phyloP scores from a whole-genome alignment of 2,329 filamentous ascomycete species.

The Akanthomyces dipterigenus region DNA sequence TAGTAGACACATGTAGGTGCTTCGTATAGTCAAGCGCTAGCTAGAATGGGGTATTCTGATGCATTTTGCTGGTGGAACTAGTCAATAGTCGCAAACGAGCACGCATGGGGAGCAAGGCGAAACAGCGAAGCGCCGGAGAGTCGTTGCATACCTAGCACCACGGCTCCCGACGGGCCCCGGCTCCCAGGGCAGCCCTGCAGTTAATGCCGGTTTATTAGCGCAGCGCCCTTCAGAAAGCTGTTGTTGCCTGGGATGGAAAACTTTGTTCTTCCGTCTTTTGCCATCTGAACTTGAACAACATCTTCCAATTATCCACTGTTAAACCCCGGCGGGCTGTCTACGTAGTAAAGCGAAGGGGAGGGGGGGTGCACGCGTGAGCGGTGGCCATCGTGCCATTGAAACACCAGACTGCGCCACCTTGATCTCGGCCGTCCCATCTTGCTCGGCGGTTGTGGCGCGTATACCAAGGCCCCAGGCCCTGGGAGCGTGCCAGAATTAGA shows the following conservation, averaged over 20 bases:
- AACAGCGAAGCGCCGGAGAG: background rate
- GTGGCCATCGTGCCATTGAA: background rate
- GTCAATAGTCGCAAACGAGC: background rate
- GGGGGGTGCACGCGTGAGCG: background rate
- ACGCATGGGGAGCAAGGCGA: background rate
- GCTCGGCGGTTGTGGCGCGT: constrained; percentile 7
- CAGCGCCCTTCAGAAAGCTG: background rate
- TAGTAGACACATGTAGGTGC: background rate
- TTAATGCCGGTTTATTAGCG: background rate
- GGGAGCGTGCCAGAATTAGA: background rate
- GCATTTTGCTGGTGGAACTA: background rate
- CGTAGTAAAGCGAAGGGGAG: background rate
- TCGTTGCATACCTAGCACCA: background rate
- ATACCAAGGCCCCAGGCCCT: background rate
- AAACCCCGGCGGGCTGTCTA: background rate
- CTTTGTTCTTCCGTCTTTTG: background rate
- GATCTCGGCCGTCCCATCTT: background rate
- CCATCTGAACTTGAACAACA: background rate
- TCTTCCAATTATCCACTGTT: background rate
- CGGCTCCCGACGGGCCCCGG: constrained; percentile 1
- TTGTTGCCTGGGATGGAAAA: background rate
- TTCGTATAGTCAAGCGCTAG: background rate
- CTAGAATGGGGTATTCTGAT: background rate
- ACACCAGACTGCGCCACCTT: constrained; percentile 2
- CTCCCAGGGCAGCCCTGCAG: background rate